Percentiles rank a stretch among this genome's conserved stretches.
Evolutionary conservation across 208 protist genomes (phyloP).

Genomic region (Leishmania gerbilli): DNA sequence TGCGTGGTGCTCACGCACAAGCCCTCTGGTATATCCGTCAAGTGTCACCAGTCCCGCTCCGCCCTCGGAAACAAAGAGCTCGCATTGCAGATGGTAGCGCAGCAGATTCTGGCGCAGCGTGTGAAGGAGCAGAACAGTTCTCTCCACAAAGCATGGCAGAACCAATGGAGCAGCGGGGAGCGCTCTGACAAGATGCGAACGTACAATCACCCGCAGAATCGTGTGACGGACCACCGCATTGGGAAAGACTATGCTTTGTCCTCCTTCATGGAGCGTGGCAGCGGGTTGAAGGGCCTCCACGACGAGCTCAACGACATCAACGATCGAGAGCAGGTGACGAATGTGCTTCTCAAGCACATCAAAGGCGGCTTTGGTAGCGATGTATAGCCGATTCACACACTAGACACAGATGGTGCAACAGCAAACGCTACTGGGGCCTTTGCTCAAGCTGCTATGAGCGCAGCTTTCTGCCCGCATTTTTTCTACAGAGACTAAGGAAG

Average conservation of each 20-base stretch:
- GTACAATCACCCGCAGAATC: slow-evolving; percentile 92
- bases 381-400: slow-evolving; percentile 23
- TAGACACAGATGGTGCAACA: neutral
- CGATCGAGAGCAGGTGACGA: slow-evolving; percentile 64
- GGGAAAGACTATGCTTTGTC: slow-evolving; percentile 81
- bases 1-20: slow-evolving; percentile 86
- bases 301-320: slow-evolving; percentile 80
- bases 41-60: slow-evolving; percentile 89
- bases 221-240: slow-evolving; percentile 87
- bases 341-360: slow-evolving; percentile 79
- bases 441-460: neutral
- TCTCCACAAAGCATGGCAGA: slow-evolving; percentile 72
- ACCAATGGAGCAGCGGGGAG: slow-evolving; percentile 90
- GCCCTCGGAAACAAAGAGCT: slow-evolving; percentile 89
- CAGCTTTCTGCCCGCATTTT: neutral
- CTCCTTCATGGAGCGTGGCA: slow-evolving; percentile 79
- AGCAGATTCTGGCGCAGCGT: slow-evolving; percentile 68
- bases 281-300: slow-evolving; percentile 64
- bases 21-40: slow-evolving; percentile 89
- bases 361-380: slow-evolving; percentile 61
- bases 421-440: neutral
- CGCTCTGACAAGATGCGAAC: slow-evolving; percentile 91
- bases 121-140: slow-evolving; percentile 78
- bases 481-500: neutral
- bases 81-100: slow-evolving; percentile 85